A percentile compares a stretch with the other conserved stretches of the same genome.
phyloP scores from a whole-genome alignment of 805 yeast genomes.

The Starmera pachycereana region DNA sequence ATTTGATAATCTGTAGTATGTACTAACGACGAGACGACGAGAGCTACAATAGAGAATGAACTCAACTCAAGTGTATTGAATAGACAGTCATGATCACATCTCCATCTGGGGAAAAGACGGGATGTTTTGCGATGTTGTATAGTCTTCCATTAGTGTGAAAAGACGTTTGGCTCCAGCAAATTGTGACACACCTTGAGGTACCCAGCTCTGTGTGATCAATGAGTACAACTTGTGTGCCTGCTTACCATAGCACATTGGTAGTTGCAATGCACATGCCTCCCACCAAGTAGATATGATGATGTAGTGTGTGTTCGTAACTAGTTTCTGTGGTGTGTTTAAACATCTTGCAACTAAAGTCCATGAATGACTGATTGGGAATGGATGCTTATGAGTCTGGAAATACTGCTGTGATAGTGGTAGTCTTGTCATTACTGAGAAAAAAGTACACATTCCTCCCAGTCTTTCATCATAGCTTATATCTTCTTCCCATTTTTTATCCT shows the following conservation, averaged over 20 bases:
- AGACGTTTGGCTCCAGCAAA: conserved; percentile 76
- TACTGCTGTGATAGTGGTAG: conserved; percentile 23
- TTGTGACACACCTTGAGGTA: conserved; percentile 40
- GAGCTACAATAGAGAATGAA: too few relatives aligned
- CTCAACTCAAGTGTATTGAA: too few relatives aligned
- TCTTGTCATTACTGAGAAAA: conserved; percentile 69
- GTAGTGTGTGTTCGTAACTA: conserved; percentile 60
- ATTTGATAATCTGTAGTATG: too few relatives aligned
- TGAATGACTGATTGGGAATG: conserved; percentile 42
- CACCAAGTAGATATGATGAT: conserved; percentile 77
- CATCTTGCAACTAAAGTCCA: conserved; percentile 74
- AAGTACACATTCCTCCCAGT: conserved; percentile 73
- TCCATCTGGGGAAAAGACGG: conserved; percentile 27
- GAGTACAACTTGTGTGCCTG: conserved; percentile 60
- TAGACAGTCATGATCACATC: conserved; percentile 1
- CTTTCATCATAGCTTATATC: conserved; percentile 74
- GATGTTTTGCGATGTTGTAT: conserved; percentile 39
- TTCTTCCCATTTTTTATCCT: conserved; percentile 32
- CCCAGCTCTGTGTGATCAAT: conserved; percentile 40
- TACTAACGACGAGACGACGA: too few relatives aligned
- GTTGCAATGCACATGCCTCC: conserved; percentile 65
- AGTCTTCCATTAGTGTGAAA: conserved; percentile 71
- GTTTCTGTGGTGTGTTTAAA: conserved; percentile 41
- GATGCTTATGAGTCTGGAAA: conserved; percentile 29
- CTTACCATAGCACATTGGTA: conserved; percentile 46